Conservation (phyloP, 768 basidiomycete genomes). For the Tricholoma bakamatsutake region DNA sequence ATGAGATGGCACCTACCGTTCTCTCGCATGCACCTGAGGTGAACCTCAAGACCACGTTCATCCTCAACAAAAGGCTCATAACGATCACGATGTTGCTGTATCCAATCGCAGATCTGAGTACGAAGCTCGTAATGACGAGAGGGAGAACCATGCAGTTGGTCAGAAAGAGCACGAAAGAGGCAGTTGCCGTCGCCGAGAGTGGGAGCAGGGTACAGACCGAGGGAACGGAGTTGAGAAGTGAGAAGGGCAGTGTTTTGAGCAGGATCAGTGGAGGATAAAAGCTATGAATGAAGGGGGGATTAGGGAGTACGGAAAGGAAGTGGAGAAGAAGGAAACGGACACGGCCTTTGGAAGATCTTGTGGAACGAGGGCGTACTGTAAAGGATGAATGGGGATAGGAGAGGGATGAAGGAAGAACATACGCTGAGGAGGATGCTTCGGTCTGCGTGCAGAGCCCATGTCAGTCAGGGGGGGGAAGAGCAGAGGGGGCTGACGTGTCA, state of each 20-base stretch:
- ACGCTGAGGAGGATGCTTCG: slow-evolving; percentile 12
- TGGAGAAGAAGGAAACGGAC: slow-evolving; percentile 27
- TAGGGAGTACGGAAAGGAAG: slow-evolving; percentile 8
- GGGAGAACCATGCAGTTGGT: slow-evolving; percentile 79
- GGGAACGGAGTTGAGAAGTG: slow-evolving; percentile 62
- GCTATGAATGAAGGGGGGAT: slow-evolving; percentile 24
- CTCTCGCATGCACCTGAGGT: slow-evolving; percentile 74
- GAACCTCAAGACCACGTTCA: slow-evolving; percentile 68
- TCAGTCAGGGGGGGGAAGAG: slow-evolving; percentile 9
- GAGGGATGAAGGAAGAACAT: slow-evolving; percentile 7
- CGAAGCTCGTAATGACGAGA: slow-evolving; percentile 64
- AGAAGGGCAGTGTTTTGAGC: slow-evolving; percentile 34
- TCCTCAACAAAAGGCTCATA: slow-evolving; percentile 87
- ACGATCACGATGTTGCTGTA: slow-evolving; percentile 57
- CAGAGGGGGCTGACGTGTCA: background rate
- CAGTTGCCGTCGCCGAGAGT: slow-evolving; percentile 92
- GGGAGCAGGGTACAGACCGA: slow-evolving; percentile 83
- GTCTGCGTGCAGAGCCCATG: slow-evolving; percentile 15
- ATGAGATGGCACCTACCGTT: slow-evolving; percentile 43
- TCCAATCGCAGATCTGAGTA: slow-evolving; percentile 78
- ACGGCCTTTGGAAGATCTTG: slow-evolving; percentile 33
- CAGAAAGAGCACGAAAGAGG: slow-evolving; percentile 85
- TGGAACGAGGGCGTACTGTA: slow-evolving; percentile 33
- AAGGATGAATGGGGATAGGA: slow-evolving; percentile 3
- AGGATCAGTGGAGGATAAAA: slow-evolving; percentile 11